Evolutionary conservation across 2,329 filamentous ascomycete genomes (phyloP), one percentile per base, ranked within the genome.

Genomic region (Cladosporium sp.): DNA sequence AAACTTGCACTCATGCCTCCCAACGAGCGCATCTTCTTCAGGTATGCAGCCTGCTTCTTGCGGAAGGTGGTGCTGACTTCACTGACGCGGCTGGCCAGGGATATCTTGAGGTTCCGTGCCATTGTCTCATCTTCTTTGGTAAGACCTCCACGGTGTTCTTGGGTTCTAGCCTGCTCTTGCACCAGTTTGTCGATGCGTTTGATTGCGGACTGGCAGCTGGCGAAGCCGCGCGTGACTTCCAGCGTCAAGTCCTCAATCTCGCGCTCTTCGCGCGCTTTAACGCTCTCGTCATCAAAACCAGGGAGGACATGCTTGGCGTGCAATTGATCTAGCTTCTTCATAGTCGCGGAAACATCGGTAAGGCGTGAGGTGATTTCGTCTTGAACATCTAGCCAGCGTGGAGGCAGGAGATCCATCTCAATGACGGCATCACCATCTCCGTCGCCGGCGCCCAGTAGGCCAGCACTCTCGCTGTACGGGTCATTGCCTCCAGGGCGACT

Each of bases 261-360:
- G 43, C 80, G 74, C 72, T 97, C 93, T 67, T 98, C 93, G 53
- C 81, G 80, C 66, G 78, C 84, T 72, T 95, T 93, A 36, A 89
- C 80, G 49, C 90, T 88, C 60, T 97, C 92, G 62, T 98, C 93
- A 64, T 97, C 90, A 71, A 98, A 98, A 22, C 92, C 91, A 0
- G 93, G 93, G 12, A 98, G 78, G 38, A 98, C 87, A 70, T 98
- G 93, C 68, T 97, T 97, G 71, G 95, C 90, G 68, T 98, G 93
- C 54, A 98, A 76, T 64, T 91, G 88, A 64, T 97, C 93, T 27
- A 98, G 79, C 61, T 83, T 84, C 60, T 88, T 83, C 58, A 89
- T 87, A 71, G 94, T 89, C 53, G 82, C 83, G 46, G 88, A 85
- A 57, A 97, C 88, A 51, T 87, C 82, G 54, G 81, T 78, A 8